Evolutionary conservation across 2,329 filamentous ascomycete species (phyloP).

Genomic region (Lachnellula hyalina): DNA sequence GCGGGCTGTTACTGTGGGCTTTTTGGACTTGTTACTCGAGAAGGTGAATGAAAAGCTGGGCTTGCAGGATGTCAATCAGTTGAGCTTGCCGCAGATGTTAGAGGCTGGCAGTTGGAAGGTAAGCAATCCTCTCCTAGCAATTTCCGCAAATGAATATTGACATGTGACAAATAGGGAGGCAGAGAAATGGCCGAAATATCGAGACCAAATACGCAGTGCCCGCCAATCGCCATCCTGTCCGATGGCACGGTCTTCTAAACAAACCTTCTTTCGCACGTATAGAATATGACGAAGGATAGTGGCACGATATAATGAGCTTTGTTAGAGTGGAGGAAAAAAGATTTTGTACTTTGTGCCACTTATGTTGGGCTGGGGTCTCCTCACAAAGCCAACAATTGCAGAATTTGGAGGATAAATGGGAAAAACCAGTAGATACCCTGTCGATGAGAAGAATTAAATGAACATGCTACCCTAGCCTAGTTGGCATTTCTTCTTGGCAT

Average conservation of each 20-base stretch:
- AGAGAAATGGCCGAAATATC: constrained; percentile 94
- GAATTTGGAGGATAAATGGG: too few relatives aligned
- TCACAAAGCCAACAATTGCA: too few relatives aligned
- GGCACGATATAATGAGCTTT: too few relatives aligned
- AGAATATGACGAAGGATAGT: too few relatives aligned
- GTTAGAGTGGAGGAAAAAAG: neutral
- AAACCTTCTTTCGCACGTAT: neutral
- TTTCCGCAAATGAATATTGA: constrained; percentile 10
- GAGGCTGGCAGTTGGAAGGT: constrained; percentile 99
- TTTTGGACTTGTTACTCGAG: constrained; percentile 63
- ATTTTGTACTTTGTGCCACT: too few relatives aligned
- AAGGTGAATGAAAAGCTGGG: constrained; percentile 66
- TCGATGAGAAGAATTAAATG: too few relatives aligned
- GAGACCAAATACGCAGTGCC: constrained; percentile 78
- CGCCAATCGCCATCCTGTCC: constrained; percentile 91
- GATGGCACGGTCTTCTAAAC: constrained; percentile 90
- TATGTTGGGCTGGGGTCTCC: too few relatives aligned
- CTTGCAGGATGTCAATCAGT: constrained; percentile 61
- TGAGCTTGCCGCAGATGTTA: constrained; percentile 81
- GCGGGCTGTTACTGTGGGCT: constrained; percentile 69
- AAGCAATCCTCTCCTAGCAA: constrained; percentile 30
- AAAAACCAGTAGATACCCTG: too few relatives aligned
- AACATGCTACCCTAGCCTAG: too few relatives aligned
- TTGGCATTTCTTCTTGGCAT: too few relatives aligned
- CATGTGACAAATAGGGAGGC: constrained; percentile 57